phyloP scores from a whole-genome alignment of 257 asterid species.

The Fraxinus quadrangulata region DNA sequence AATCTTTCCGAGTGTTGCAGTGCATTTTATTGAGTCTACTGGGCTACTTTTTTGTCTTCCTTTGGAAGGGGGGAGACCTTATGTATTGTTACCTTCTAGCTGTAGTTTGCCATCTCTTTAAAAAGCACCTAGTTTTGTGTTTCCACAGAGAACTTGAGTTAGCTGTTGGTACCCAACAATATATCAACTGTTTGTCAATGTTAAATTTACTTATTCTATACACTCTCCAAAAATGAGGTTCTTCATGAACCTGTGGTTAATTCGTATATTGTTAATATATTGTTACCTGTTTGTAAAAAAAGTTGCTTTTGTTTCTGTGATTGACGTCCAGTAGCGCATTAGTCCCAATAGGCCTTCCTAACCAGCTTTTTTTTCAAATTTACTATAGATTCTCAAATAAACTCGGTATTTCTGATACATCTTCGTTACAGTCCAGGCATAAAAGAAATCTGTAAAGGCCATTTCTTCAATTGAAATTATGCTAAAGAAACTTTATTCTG shows the following conservation, averaged over 20 bases:
- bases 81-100: not conserved
- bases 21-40: not conserved
- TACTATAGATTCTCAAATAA: not conserved
- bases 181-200: not conserved
- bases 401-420: not conserved
- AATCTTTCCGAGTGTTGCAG: not conserved
- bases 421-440: not conserved
- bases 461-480: not conserved
- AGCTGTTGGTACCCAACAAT: not conserved
- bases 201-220: not conserved
- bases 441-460: not conserved
- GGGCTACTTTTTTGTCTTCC: not conserved
- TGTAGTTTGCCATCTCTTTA: not conserved
- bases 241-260: not conserved
- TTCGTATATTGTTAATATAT: not conserved
- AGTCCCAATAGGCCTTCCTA: not conserved
- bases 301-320: not conserved
- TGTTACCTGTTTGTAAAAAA: not conserved
- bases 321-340: not conserved
- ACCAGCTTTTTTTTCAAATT: not conserved
- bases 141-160: not conserved
- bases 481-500: not conserved
- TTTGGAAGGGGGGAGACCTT: not conserved
- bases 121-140: not conserved
- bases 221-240: not conserved